A percentile compares a stretch with the other conserved stretches of the same genome.
phyloP scores from a whole-genome alignment of 306 rosid genomes.

The Trifolium repens region DNA sequence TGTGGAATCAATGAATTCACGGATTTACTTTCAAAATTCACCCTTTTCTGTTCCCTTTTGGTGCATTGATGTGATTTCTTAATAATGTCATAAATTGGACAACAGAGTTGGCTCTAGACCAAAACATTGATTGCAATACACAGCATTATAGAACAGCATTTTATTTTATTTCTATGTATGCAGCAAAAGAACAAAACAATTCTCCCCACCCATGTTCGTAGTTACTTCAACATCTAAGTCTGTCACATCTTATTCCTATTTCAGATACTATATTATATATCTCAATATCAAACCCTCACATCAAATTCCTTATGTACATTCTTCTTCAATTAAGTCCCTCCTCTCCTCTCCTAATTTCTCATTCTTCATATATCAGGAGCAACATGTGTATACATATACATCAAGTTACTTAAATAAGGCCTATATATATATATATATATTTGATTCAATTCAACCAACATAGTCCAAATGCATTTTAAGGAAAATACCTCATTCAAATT shows the following conservation, averaged over 20 bases:
- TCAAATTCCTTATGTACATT: constrained; percentile 49
- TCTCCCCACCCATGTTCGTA: constrained; percentile 55
- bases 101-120: constrained; percentile 33
- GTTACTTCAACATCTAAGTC: constrained; percentile 71
- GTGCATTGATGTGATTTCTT: constrained; percentile 51
- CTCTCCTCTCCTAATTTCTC: neutral
- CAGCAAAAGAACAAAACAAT: constrained; percentile 62
- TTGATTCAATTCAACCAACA: constrained; percentile 59
- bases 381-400: constrained; percentile 34
- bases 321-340: constrained; percentile 36
- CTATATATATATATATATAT: constrained; percentile 13
- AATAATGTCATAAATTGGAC: constrained; percentile 42
- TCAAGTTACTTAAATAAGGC: constrained; percentile 56
- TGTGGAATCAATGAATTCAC: constrained; percentile 2
- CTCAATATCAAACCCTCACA: constrained; percentile 58
- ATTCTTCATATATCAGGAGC: constrained; percentile 38
- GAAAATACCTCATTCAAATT: constrained; percentile 53
- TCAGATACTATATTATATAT: constrained; percentile 41
- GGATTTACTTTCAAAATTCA: constrained; percentile 46
- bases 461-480: constrained; percentile 74
- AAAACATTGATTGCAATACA: constrained; percentile 38
- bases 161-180: constrained; percentile 43
- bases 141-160: constrained; percentile 24
- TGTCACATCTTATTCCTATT: constrained; percentile 55
- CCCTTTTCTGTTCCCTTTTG: constrained; percentile 23